Conservation (phyloP, 176 grass and related monocot genomes). For the Tillandsia leiboldiana region DNA sequence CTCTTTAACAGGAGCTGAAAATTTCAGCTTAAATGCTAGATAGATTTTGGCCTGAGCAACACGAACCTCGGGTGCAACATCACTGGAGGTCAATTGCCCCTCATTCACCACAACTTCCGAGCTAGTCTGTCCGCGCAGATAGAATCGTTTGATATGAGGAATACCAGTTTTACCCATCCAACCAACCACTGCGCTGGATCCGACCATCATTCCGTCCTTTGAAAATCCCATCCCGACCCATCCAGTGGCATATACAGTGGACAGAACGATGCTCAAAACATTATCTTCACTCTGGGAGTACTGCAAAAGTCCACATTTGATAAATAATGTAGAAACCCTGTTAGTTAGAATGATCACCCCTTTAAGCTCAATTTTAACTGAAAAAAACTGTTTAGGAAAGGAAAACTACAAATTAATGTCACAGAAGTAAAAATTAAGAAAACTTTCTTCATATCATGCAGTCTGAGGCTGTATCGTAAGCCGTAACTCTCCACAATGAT, state of each 20-base stretch:
- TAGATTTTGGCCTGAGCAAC: slow-evolving; percentile 84
- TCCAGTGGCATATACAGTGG: slow-evolving; percentile 64
- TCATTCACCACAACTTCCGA: slow-evolving; percentile 46
- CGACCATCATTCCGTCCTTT: slow-evolving; percentile 68
- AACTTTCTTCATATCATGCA: no score
- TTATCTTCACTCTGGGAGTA: slow-evolving; percentile 67
- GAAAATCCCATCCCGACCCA: slow-evolving; percentile 98
- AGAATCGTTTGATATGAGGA: slow-evolving; percentile 53
- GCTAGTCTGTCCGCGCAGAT: slow-evolving; percentile 33
- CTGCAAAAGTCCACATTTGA: slow-evolving; percentile 26
- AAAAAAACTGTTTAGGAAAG: not conserved
- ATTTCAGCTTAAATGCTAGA: slow-evolving; percentile 59
- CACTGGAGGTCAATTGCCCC: slow-evolving; percentile 54
- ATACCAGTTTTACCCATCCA: slow-evolving; percentile 71
- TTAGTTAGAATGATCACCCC: no score
- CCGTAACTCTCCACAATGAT: no score
- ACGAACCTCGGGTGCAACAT: slow-evolving; percentile 44
- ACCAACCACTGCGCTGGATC: slow-evolving; percentile 89
- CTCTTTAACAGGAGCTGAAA: slow-evolving; percentile 40
- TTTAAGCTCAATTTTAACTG: not conserved
- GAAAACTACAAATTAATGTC: no score
- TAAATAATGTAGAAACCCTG: not conserved
- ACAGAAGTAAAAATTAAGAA: no score
- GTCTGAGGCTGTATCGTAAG: no score
- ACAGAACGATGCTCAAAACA: slow-evolving; percentile 67